These are phyloP conservation scores for Solanum piurae DNA, from an alignment of 257 asterid genomes.

Conservation along the genomic window DNA sequence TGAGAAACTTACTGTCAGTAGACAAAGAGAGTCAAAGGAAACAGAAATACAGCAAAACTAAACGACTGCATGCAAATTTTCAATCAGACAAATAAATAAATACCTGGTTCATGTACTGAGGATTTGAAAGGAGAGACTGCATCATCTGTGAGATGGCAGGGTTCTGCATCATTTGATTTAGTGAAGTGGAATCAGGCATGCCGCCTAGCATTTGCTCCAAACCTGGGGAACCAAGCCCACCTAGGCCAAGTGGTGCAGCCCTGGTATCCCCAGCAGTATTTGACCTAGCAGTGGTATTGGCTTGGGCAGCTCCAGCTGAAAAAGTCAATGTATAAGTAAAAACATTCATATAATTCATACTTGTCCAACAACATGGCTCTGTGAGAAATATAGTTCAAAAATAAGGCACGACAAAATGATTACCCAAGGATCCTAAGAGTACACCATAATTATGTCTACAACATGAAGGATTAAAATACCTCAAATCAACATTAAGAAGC, in stretches of 20 bases:
- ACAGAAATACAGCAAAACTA: background rate
- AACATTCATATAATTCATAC: background rate
- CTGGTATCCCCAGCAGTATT: conserved; percentile 24
- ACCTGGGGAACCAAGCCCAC: conserved; percentile 32
- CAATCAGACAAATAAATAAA: background rate
- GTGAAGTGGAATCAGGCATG: conserved; percentile 28
- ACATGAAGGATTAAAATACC: background rate
- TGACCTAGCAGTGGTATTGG: conserved; percentile 24
- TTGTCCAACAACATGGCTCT: background rate
- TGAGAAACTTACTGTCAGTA: background rate
- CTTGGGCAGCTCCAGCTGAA: conserved; percentile 34
- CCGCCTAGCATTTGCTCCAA: conserved; percentile 31
- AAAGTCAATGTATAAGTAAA: background rate
- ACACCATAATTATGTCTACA: background rate
- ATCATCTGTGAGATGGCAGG: conserved; percentile 43
- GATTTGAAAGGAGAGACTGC: conserved; percentile 37
- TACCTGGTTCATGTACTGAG: conserved; percentile 55
- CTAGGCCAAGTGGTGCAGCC: conserved; percentile 19
- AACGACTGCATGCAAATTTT: background rate
- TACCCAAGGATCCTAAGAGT: background rate
- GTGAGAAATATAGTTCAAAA: background rate
- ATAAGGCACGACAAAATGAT: background rate
- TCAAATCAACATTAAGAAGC: background rate
- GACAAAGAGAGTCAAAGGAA: background rate
- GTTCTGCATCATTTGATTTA: conserved; percentile 45